Evolutionary conservation across 78 protist species (phyloP), one percentile per base, ranked within the genome.

Genomic region (Dictyostelium capitatum): DNA sequence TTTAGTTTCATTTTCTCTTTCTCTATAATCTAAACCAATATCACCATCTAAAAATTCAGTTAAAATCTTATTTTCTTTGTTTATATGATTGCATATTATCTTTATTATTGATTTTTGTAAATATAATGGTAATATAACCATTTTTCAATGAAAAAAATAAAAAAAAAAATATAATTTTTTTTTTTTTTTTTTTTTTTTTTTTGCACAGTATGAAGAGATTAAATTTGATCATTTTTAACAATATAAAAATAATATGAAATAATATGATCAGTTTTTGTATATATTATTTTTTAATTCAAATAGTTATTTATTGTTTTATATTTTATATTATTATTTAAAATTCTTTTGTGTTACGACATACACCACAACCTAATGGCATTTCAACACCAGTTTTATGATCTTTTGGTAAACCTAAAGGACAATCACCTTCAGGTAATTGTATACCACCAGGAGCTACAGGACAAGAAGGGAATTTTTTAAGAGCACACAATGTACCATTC

Each of bases 321-420:
- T n/a, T n/a, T n/a, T n/a, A n/a, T n/a, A n/a, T n/a, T n/a, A n/a
- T n/a, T n/a, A n/a, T n/a, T n/a, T 62, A 62, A 62, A 62, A 62
- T 11, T 62, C 70, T 62, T 62, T 62, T 10, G 28, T 32, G 23
- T 62, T 62, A 62, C 70, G 70, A 75, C 92, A 85, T 19, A 85
- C 20, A 75, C 92, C 92, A 85, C 92, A 85, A 75, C 92, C 92
- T n/a, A 85, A 72, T 37, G 92, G 59, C 43, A 37, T 48, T 51
- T 85, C 92, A 25, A 28, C 47, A 46, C 92, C 92, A 46, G 92
- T 64, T 37, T 53, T 23, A 48, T 54, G 73, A 48, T 69, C 53
- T 23, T 75, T 25, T 17, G 25, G 9, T 10, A 85, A 14, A 59
- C 50, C 56, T 4, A 85, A 70, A 43, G 92, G 92, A 85, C 92